These are phyloP conservation scores for Mangifera indica DNA, from an alignment of 345 rosid genomes.

Conservation along the genomic window DNA sequence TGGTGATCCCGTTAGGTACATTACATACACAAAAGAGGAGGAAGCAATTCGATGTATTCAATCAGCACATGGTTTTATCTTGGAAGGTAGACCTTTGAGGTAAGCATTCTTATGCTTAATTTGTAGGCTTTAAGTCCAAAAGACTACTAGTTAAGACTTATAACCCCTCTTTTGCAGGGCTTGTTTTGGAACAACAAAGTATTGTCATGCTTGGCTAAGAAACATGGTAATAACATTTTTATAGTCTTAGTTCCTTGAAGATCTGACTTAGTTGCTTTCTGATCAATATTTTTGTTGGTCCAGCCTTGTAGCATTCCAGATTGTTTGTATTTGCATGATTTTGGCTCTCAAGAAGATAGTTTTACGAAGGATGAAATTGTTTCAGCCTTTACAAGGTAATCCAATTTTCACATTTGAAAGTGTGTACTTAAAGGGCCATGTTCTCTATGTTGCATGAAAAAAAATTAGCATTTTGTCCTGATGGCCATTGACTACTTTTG, in stretches of 20 bases:
- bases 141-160: background rate
- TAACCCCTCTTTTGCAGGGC: slow-evolving; percentile 42
- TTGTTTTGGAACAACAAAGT: slow-evolving; percentile 82
- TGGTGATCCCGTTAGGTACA: slow-evolving; percentile 39
- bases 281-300: slow-evolving; percentile 24
- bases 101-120: slow-evolving; percentile 30
- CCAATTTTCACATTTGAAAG: background rate
- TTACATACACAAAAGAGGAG: slow-evolving; percentile 60
- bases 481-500: background rate
- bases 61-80: slow-evolving; percentile 62
- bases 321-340: slow-evolving; percentile 73
- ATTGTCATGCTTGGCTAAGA: slow-evolving; percentile 83
- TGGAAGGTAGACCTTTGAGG: slow-evolving; percentile 70
- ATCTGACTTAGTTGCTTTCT: slow-evolving; percentile 4
- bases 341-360: slow-evolving; percentile 75
- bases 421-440: background rate
- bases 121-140: background rate
- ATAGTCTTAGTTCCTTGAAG: background rate
- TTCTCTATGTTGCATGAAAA: background rate
- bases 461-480: background rate
- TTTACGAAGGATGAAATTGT: slow-evolving; percentile 68
- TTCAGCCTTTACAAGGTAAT: slow-evolving; percentile 61
- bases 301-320: slow-evolving; percentile 74
- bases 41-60: slow-evolving; percentile 75
- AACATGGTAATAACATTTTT: slow-evolving; percentile 42